phyloP scores from a whole-genome alignment of 192 early-diverging fungal genomes.

The Dissophora ornata region DNA sequence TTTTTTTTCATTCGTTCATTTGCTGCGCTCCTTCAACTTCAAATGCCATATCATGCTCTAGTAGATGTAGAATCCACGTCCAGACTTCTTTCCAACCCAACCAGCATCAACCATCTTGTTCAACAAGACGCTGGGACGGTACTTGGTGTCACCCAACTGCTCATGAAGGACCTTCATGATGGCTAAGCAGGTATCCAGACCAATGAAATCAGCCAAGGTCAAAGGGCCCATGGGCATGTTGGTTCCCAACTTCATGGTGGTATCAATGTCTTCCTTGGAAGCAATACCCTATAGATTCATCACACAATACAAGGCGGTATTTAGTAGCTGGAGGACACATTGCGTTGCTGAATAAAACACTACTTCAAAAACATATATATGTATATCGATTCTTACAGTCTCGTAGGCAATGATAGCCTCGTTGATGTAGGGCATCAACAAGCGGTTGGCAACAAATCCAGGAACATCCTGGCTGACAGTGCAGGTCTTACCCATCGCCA shows the following conservation, averaged over 20 bases:
- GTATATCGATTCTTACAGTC: too few relatives aligned
- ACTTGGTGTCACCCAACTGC: slow-evolving; percentile 94
- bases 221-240: slow-evolving; percentile 99
- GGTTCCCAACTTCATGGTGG: slow-evolving; percentile 97
- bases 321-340: too few relatives aligned
- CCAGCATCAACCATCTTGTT: slow-evolving; percentile 97
- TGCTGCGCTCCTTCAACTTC: neutral
- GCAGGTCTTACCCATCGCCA: slow-evolving; percentile 93
- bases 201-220: slow-evolving; percentile 97
- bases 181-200: slow-evolving; percentile 96
- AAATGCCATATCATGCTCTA: slow-evolving; percentile 6
- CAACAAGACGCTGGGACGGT: slow-evolving; percentile 91
- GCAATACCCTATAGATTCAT: slow-evolving; percentile 87
- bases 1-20: slow-evolving; percentile 2
- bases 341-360: slow-evolving; percentile 5
- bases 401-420: slow-evolving; percentile 91
- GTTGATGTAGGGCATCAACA: slow-evolving; percentile 99
- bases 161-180: slow-evolving; percentile 96
- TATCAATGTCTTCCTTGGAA: slow-evolving; percentile 94
- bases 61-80: slow-evolving; percentile 92
- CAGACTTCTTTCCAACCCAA: slow-evolving; percentile 93
- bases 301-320: neutral
- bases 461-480: slow-evolving; percentile 91
- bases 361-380: too few relatives aligned
- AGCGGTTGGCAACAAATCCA: slow-evolving; percentile 96